These are phyloP conservation scores for Daldinia grandis DNA, from an alignment of 495 filamentous ascomycete species.

Conservation along the genomic window DNA sequence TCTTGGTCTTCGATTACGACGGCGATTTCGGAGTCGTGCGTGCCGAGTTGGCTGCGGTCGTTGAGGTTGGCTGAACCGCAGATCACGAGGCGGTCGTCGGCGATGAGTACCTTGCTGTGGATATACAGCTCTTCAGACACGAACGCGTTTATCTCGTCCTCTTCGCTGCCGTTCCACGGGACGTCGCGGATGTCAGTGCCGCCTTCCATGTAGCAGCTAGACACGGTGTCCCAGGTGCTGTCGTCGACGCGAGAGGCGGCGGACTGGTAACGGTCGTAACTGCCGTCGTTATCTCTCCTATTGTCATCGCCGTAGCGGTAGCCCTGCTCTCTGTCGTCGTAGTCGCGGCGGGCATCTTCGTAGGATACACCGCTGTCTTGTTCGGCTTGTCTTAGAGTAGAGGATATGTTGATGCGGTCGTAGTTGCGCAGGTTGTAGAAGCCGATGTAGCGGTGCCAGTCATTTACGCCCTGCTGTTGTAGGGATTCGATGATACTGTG, in stretches of 20 bases:
- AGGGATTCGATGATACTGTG: slow-evolving; percentile 85
- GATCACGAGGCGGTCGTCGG: slow-evolving; percentile 88
- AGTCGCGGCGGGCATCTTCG: slow-evolving; percentile 70
- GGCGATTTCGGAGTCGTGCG: slow-evolving; percentile 87
- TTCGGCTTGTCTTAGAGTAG: slow-evolving; percentile 70
- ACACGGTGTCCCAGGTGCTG: slow-evolving; percentile 77
- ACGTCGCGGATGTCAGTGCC: slow-evolving; percentile 78
- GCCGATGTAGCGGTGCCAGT: slow-evolving; percentile 78
- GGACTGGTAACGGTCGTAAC: slow-evolving; percentile 70
- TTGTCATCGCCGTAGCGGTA: slow-evolving; percentile 30
- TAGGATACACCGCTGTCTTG: slow-evolving; percentile 75
- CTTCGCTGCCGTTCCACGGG: slow-evolving; percentile 79
- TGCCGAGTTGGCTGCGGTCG: slow-evolving; percentile 89
- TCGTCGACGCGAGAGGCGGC: slow-evolving; percentile 63
- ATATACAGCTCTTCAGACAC: slow-evolving; percentile 95
- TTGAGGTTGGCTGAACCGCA: slow-evolving; percentile 95
- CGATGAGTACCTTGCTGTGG: slow-evolving; percentile 92
- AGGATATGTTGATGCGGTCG: slow-evolving; percentile 83
- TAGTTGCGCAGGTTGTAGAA: slow-evolving; percentile 97
- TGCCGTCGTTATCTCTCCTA: slow-evolving; percentile 11
- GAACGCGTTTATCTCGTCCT: slow-evolving; percentile 84
- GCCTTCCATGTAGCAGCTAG: slow-evolving; percentile 83
- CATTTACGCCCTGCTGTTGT: slow-evolving; percentile 72
- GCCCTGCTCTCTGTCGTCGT: slow-evolving; percentile 63
- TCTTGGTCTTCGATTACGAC: slow-evolving; percentile 81